Evolutionary conservation across 495 filamentous ascomycete genomes (phyloP), one percentile per base, ranked within the genome.

Genomic region (Friedmanniomyces simplex): DNA sequence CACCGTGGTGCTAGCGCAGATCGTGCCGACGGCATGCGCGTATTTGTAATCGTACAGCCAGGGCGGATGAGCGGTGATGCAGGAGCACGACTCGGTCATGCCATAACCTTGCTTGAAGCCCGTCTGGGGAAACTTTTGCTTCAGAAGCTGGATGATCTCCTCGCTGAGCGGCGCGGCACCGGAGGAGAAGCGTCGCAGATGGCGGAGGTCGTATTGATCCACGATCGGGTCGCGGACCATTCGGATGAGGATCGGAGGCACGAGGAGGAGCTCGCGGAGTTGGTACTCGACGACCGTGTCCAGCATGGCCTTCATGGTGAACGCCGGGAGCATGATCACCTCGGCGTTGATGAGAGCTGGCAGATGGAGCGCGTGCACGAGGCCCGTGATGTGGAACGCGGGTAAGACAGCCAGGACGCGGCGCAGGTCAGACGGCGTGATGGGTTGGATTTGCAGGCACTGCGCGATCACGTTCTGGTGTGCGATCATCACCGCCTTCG

Each of bases 101-200:
- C 85, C 84, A 59, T 87, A 87, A 0, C 81, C 66, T 52, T 86
- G 78, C 63, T 83, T 80, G 66, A 87, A 86, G 0, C 82, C 81
- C 13, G 79, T 82, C 28, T 76, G 68, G 3, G 81, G 78, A 62
- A 85, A 85, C 22, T 78, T 78, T 55, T 75, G 69, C 52, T 78
- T 56, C 1, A 84, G 71, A 39, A 76, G 71, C 39, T 79, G 76
- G 20, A 86, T 74, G 18, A 87, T 77, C 66, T 86, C 83, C 18
- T 76, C 76, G 14, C 73, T 76, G 1, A 87, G 69, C 4, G 84
- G 85, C n/a, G 84, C 84, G 2, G 84, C 83, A 22, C 84, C 83
- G 21, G 70, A 73, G 2, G 71, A 75, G 62, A 84, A 80, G 0
- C 76, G 69, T 6, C 65, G 70, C 0, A 85, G 68, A 52, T 74